Evolutionary conservation across 2,329 filamentous ascomycete genomes (phyloP), one percentile per base, ranked within the genome.

Genomic region (Aspergillus cejpii): DNA sequence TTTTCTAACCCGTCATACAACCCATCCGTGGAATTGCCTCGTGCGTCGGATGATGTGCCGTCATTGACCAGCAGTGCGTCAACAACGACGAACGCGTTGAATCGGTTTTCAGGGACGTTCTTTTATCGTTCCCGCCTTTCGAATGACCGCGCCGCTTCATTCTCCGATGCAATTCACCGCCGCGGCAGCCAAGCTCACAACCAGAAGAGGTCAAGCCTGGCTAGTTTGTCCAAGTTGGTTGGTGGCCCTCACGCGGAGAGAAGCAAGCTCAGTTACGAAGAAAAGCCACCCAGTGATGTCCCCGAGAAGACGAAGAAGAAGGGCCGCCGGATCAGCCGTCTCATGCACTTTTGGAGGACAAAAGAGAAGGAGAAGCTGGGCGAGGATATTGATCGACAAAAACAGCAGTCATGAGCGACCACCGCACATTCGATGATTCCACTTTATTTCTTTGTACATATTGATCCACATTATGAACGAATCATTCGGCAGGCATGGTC

Each of bases 31-130:
- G 67, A 71, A 12, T 61, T 62, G 45, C 61, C 64, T 26, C 68
- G 70, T 31, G 62, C 61, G 27, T 75, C 72, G 33, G 72, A 75
- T 34, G 72, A 75, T 62, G 69, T 74, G 3, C 72, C 72, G 12
- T 75, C 72, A 20, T 57, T 75, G 24, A 74, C 69, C 20, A 74
- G 72, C 54, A 74, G 71, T 52, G 65, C 70, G 31, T 75, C 72
- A 1, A 74, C 69, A 7, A 68, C 64, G 57, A 70, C 70, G 20
- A 71, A 68, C 39, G 66, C 64, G 19, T 43, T 69, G 15, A 62
- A 67, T 26, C 67, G 71, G 20, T 62, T 73, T 23, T 74, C 72
- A 6, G 64, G 64, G 20, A 68, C 63, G 15, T 68, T 71, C 45
- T 65, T 69, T 45, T 59, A 61, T 28, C 65, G 66, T 36, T 63